phyloP scores from a whole-genome alignment of 2,329 filamentous ascomycete genomes.

The Talaromyces sp. region DNA sequence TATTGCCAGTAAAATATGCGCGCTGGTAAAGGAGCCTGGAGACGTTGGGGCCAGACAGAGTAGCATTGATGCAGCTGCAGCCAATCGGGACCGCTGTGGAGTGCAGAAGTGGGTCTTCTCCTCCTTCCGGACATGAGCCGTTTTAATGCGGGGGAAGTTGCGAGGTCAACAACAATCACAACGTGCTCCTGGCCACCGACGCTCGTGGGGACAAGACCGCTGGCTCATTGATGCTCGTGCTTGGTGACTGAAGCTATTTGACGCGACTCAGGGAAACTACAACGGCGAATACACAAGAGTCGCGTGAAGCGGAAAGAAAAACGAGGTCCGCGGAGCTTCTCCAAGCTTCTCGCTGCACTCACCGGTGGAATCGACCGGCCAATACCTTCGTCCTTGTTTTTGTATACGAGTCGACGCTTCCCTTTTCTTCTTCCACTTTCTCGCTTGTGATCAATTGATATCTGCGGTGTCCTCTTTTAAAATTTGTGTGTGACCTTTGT shows the following conservation, averaged over 20 bases:
- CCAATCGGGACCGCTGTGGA: neutral
- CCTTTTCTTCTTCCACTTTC: neutral
- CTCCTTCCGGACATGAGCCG: neutral
- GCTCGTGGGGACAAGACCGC: neutral
- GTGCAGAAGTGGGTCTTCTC: neutral
- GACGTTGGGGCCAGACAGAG: neutral
- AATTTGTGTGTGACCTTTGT: slow-evolving; percentile 8
- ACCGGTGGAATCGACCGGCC: neutral
- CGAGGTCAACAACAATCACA: neutral
- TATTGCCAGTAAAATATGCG: neutral
- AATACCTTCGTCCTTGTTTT: neutral
- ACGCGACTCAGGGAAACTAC: neutral
- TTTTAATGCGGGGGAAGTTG: neutral
- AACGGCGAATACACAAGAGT: neutral
- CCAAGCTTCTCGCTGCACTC: neutral
- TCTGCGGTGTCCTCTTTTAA: neutral
- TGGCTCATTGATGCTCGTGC: neutral
- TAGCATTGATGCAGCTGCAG: neutral
- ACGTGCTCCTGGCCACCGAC: neutral
- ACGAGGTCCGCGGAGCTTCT: neutral
- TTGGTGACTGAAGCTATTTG: neutral
- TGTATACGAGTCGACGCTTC: neutral
- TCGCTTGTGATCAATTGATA: neutral
- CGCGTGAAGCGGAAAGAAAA: neutral
- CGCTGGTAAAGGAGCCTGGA: neutral